Base-by-base conservation (phyloP, 495 filamentous ascomycete genomes). In the Gamarada debralockiae region DNA sequence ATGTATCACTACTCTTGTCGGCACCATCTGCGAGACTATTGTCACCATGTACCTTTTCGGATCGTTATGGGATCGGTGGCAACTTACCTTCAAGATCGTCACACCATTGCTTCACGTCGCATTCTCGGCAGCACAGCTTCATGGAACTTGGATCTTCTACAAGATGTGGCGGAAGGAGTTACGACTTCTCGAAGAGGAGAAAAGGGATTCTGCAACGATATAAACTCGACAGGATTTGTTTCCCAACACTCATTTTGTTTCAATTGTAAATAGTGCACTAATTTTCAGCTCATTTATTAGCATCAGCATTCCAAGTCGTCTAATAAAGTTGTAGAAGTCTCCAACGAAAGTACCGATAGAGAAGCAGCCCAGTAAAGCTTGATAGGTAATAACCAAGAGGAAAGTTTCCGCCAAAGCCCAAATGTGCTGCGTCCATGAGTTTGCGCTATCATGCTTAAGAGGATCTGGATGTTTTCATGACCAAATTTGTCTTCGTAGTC, bases 11-110 rank as follows among this genome's bases (percentile, higher is more conserved):
- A 77, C 73, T 4, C 61, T 74, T 2, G 55, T 54, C 1, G 73
- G 72, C 2, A 77, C 74, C 2, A 36, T 64, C 3, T 60, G 57
- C 36, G 74, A 78, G 56, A 76, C 73, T 0, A 56, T 74, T 3
- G 63, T 78, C 29, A 68, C 71, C 0, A 75, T 78, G 70, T 75
- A 65, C 40, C 60, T 78, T 0, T 76, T 78, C 58, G 74, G 73
- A 0, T 66, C 55, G 49, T 50, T 75, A 6, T 78, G 74, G 74
- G 8, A 56, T 23, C 55, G 64, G 3, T 76, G 74, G 74, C 60
- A 70, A 33, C 53, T 75, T 37, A 69, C 70, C 1, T 76, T 78
- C 62, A 76, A 76, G 44, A 48, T 78, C 7, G 63, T 62, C 15
- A 76, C 73, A 3, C 74, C 74, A 0, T 24, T 78, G 3, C 55